Conservation (phyloP, 345 rosid genomes). For the Cardiospermum halicacabum region DNA sequence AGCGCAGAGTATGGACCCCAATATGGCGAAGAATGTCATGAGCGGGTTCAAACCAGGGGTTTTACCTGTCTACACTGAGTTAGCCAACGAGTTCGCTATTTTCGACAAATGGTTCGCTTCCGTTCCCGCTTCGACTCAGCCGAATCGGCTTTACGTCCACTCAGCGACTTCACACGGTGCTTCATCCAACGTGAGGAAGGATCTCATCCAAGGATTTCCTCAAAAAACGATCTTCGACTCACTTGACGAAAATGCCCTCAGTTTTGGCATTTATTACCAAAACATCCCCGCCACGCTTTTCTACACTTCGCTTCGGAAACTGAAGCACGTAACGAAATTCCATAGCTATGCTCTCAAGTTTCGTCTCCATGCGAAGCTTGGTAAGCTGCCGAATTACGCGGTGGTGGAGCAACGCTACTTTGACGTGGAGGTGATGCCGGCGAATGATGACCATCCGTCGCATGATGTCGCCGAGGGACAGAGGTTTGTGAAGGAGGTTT, state of each 20-base stretch:
- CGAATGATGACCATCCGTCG: conserved; percentile 96
- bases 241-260: conserved; percentile 73
- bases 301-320: conserved; percentile 62
- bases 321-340: conserved; percentile 63
- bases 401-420: conserved; percentile 92
- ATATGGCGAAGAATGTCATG: conserved; percentile 71
- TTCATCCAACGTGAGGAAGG: conserved; percentile 75
- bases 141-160: conserved; percentile 95
- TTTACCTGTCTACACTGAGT: conserved; percentile 68
- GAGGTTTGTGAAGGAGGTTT: conserved; percentile 89
- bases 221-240: conserved; percentile 92
- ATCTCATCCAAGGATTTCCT: conserved; percentile 84
- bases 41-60: conserved; percentile 70
- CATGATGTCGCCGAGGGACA: conserved; percentile 90
- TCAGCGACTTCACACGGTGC: conserved; percentile 98
- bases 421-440: conserved; percentile 58
- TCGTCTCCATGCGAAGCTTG: conserved; percentile 60
- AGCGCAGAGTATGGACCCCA: conserved; percentile 62
- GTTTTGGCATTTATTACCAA: conserved; percentile 89
- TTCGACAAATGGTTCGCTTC: conserved; percentile 99
- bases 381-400: conserved; percentile 74
- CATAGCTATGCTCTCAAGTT: conserved; percentile 62
- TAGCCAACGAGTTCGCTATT: conserved; percentile 82
- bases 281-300: conserved; percentile 93
- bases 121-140: conserved; percentile 96